Base-by-base conservation (phyloP, 23 red algal genomes). In the Agarophyton chilense region DNA sequence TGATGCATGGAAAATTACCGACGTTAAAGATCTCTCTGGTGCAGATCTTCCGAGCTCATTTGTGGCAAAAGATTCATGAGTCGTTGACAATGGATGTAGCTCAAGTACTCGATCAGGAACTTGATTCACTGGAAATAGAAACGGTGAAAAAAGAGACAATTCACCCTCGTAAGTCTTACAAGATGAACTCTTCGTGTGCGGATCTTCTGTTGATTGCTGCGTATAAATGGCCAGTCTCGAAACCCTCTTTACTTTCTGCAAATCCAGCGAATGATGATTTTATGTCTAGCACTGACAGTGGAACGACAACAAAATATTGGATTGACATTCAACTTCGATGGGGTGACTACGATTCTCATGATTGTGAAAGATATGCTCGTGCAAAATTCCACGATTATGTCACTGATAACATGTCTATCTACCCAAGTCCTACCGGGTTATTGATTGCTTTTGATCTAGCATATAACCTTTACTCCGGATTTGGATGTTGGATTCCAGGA, bases 41-140 rank as follows among this genome's bases (percentile, higher is more conserved):
- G 13, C 97, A 99, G 44, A 92, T 99, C 26, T 99, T 99, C 72
- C 90, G 97, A 44, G 97, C 93, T 25, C 97, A 99, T 84, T 62
- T 99, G 22, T 99, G 97, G 97, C 97, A 99, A 81, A 95, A 95
- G 56, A 99, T 99, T 67, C 97, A 99, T 62, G 97, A 99, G 71
- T 95, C 93, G 22, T 74, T 96, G 45, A 92, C 93, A 49, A 93
- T 99, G 89, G 97, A 99, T 79, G 42, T 99, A 41, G 92, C 84
- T 35, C 90, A 93, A 57, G 97, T 95, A 46, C 78, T 99, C 21
- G 97, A 99, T 76, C 90, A 93, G 55, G 89, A 94, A 29, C 85
- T 99, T 21, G 90, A 89, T 47, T 80, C 89, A 61, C 83, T 93
- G 0, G 92, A 92, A 49, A 95, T 93, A 56, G 97, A 93, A 65